Percentiles rank a stretch among this genome's conserved stretches.
These are phyloP conservation scores for Phalaenopsis aphrodite DNA, from an alignment of 106 monocot genomes.

Conservation along the genomic window DNA sequence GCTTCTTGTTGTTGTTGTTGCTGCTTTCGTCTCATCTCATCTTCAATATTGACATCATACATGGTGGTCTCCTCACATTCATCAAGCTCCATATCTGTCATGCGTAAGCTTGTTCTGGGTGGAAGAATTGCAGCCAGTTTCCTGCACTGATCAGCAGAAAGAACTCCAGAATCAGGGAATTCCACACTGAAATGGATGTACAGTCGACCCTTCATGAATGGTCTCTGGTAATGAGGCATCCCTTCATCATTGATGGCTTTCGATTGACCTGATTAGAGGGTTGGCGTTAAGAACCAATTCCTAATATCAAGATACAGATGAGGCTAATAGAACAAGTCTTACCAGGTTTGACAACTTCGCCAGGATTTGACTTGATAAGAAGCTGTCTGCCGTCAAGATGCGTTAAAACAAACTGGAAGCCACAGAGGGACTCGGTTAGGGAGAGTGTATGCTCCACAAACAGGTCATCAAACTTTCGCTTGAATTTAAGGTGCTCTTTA, in stretches of 20 bases:
- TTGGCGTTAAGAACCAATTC: not conserved
- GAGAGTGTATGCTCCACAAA: constrained; percentile 48
- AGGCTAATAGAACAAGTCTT: not conserved
- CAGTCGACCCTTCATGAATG: constrained; percentile 40
- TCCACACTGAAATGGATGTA: constrained; percentile 46
- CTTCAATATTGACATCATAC: constrained; percentile 50
- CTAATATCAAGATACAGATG: not conserved
- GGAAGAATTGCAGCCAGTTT: constrained; percentile 30
- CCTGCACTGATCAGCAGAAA: constrained; percentile 35
- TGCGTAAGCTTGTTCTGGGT: constrained; percentile 11
- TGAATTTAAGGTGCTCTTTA: constrained; percentile 68
- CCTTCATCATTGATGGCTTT: constrained; percentile 22
- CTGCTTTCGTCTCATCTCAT: constrained; percentile 42
- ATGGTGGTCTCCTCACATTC: constrained; percentile 55
- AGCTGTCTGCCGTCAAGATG: constrained; percentile 65
- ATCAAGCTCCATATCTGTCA: constrained; percentile 44
- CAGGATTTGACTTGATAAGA: constrained; percentile 48
- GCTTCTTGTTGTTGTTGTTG: constrained; percentile 39
- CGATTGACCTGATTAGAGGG: constrained; percentile 21
- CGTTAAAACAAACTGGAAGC: constrained; percentile 49
- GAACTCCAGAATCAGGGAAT: constrained; percentile 28
- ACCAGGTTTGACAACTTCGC: constrained; percentile 51
- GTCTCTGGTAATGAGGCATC: constrained; percentile 25
- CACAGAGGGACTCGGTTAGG: constrained; percentile 59
- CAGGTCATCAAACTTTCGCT: constrained; percentile 43